Base-by-base conservation (phyloP, 352 stramenopile genomes). In the Globisporangium barbulae region DNA sequence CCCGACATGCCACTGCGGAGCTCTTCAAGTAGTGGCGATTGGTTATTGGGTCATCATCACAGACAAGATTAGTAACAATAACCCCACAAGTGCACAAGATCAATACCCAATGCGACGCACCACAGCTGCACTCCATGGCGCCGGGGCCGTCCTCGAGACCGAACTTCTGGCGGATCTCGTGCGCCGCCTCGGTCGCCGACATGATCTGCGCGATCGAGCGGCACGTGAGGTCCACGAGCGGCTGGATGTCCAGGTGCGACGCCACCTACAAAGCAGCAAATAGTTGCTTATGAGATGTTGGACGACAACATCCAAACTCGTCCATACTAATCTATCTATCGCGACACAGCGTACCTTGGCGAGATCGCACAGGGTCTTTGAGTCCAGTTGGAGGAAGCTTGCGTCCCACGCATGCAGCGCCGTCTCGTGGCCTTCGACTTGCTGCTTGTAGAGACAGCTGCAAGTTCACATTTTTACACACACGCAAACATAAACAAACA, bases 121-220 rank as follows among this genome's bases (percentile, higher is more conserved):
- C 73, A 42, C 79, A 89, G 53, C 65, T 87, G 61, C 77, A 87
- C 12, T 85, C 73, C 41, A 75, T 68, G 19, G 56, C 35, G 19
- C 57, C 68, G n/a, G 70, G 35, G 7, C 72, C 64, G 30, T 91
- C 81, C 49, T 91, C 75, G n/a, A 93, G 61, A 0, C 81, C 82
- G 66, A 93, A 93, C 41, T 93, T 91, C 50, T 90, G 83, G 48
- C 84, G 69, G 59, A 93, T 74, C 49, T 93, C 81, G 49, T 91
- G 78, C 0, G 84, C 81, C 9, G 86, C 84, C 33, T 88, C 85
- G 17, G 82, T 91, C 39, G 82, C 83, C 13, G 84, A 93, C 84
- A 93, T 93, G 63, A 93, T 93, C 68, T 91, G 82, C 12, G 84
- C 80, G 63, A 93, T 93, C 12, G 84, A 91, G 1, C 82, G 80